Evolutionary conservation across 495 filamentous ascomycete genomes (phyloP).

Genomic region (Trichocladium uniseriatum): DNA sequence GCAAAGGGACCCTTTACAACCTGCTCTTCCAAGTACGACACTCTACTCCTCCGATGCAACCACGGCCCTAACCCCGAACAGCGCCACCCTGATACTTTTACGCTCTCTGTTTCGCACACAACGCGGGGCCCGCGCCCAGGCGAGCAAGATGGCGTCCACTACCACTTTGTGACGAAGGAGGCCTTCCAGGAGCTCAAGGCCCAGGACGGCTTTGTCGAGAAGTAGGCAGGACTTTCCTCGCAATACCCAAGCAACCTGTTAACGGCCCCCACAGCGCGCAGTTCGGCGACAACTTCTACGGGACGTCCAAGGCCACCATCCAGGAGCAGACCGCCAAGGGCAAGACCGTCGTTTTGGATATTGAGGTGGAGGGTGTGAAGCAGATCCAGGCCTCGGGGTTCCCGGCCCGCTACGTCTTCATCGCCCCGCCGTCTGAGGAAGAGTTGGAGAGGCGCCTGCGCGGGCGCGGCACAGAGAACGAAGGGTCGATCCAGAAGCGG

Average conservation of each 20-base stretch:
- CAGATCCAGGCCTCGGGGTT: constrained; percentile 75
- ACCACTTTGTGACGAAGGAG: constrained; percentile 67
- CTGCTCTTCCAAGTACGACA: constrained; percentile 43
- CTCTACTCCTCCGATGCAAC: constrained; percentile 22
- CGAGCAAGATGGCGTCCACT: constrained; percentile 68
- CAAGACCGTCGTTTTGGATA: constrained; percentile 64
- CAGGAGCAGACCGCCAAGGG: constrained; percentile 62
- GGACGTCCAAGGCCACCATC: constrained; percentile 70
- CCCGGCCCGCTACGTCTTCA: constrained; percentile 74
- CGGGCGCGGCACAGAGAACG: constrained; percentile 74
- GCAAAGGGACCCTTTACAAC: constrained; percentile 80
- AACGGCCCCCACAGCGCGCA: constrained; percentile 46
- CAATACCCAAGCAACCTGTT: background rate
- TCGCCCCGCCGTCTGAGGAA: constrained; percentile 69
- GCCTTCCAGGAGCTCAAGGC: constrained; percentile 60
- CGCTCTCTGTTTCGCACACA: constrained; percentile 79
- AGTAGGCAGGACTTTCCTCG: constrained; percentile 3
- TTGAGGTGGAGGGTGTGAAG: constrained; percentile 98
- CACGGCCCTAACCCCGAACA: constrained; percentile 14
- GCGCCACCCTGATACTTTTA: constrained; percentile 61
- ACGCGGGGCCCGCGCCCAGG: constrained; percentile 68
- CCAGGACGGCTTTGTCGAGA: constrained; percentile 71
- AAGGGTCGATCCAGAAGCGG: constrained; percentile 65
- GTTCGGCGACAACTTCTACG: constrained; percentile 84
- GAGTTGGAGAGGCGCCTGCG: constrained; percentile 68